Evolutionary conservation across 73 alveolate species (phyloP).

Genomic region (Blepharisma stoltei): DNA sequence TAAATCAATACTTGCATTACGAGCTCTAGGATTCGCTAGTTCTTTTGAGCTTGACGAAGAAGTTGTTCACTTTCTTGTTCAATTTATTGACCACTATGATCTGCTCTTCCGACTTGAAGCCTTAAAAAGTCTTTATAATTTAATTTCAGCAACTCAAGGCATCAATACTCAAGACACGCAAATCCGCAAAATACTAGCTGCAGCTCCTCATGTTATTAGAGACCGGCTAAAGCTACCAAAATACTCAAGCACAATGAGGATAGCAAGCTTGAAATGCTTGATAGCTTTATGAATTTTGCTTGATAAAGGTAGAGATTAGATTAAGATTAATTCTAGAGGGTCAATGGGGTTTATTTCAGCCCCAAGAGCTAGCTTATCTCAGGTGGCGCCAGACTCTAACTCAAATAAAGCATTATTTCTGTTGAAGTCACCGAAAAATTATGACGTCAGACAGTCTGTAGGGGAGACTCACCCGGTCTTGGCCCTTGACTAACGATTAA

Average conservation of each 20-base stretch:
- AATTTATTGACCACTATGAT: conserved; percentile 20
- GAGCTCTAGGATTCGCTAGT: background rate
- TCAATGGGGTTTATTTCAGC: no score
- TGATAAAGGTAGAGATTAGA: conserved; percentile 30
- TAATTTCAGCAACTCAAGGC: background rate
- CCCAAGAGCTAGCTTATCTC: no score
- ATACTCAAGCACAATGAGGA: background rate
- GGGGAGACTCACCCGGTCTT: no score
- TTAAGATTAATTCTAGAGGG: no score
- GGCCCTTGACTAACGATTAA: no score
- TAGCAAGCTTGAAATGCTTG: conserved; percentile 2
- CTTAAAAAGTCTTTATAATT: conserved; percentile 2
- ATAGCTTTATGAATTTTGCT: background rate
- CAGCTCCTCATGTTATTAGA: conserved; percentile 14
- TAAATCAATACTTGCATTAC: background rate
- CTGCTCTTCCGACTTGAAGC: background rate
- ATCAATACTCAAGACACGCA: background rate
- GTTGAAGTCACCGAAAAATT: no score
- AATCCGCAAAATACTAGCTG: conserved; percentile 10
- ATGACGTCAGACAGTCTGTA: no score
- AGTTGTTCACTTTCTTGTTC: conserved; percentile 16
- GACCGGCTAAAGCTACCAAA: conserved; percentile 19
- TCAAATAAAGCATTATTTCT: no score
- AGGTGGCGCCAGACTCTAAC: no score
- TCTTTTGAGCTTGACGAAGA: conserved; percentile 4